A percentile compares a stretch with the other conserved stretches of the same genome.
Evolutionary conservation across 345 rosid species (phyloP).

Genomic region (Angophora floribunda): DNA sequence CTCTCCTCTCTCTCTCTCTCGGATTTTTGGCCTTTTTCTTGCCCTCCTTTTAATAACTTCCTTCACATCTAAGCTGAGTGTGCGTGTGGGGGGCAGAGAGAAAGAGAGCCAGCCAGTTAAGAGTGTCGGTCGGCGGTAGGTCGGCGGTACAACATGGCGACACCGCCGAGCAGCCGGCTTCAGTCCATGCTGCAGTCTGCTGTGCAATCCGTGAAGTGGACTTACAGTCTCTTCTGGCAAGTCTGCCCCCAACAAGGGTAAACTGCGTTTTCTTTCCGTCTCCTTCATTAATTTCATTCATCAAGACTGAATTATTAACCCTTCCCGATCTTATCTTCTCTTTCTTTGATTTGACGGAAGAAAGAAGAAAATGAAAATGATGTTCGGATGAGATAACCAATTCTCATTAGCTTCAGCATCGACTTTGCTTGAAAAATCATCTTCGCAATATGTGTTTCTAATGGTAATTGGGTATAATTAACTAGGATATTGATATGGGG

Average conservation of each 20-base stretch:
- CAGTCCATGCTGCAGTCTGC: conserved; percentile 68
- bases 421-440: background rate
- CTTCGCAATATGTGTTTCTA: background rate
- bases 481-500: conserved; percentile 80
- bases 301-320: background rate
- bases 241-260: conserved; percentile 93
- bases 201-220: conserved; percentile 93
- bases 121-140: background rate
- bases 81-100: background rate
- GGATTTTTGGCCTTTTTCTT: background rate
- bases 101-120: background rate
- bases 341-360: background rate
- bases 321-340: background rate
- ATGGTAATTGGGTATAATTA: background rate
- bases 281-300: background rate
- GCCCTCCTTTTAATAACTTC: background rate
- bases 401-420: background rate
- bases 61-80: background rate
- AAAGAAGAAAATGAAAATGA: background rate
- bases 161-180: conserved; percentile 42
- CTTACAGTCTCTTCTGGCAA: conserved; percentile 94
- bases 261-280: background rate
- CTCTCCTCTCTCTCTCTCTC: background rate
- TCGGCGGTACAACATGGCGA: conserved; percentile 24
- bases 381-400: background rate